These are phyloP conservation scores for Penicillium paradoxum DNA, from an alignment of 495 filamentous ascomycete genomes.

Conservation along the genomic window DNA sequence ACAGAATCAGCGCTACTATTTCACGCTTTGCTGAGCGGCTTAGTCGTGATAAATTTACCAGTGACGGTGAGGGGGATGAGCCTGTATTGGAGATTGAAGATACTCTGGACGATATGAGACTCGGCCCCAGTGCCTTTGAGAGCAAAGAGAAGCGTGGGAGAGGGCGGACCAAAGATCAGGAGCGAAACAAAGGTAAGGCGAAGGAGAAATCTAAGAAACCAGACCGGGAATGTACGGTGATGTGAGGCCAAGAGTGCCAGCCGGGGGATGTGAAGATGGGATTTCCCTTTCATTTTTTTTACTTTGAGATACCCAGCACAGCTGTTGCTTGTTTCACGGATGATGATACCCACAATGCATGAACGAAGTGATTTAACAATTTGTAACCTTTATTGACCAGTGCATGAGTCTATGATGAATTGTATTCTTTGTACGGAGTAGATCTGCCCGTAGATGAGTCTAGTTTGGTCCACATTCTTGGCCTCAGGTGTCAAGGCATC, in stretches of 20 bases:
- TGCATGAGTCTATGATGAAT: background rate
- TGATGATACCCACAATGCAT: constrained; percentile 25
- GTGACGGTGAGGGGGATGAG: constrained; percentile 29
- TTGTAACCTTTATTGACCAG: background rate
- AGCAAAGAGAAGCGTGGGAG: constrained; percentile 30
- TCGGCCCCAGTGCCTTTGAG: constrained; percentile 18
- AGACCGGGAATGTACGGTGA: constrained; percentile 67
- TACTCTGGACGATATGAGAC: constrained; percentile 22
- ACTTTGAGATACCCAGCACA: constrained; percentile 4
- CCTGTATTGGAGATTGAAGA: constrained; percentile 27
- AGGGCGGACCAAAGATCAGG: constrained; percentile 25
- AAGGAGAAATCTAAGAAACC: constrained; percentile 46
- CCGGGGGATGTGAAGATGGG: background rate
- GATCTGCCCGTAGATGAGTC: background rate
- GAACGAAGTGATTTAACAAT: background rate
- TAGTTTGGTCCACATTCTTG: background rate
- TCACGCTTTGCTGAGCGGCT: constrained; percentile 56
- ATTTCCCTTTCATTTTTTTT: background rate
- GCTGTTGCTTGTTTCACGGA: constrained; percentile 13
- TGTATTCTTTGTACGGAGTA: background rate
- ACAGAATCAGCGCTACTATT: constrained; percentile 60
- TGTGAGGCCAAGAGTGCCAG: constrained; percentile 31
- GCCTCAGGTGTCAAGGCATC: constrained; percentile 16
- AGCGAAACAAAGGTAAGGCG: constrained; percentile 24
- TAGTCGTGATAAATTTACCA: constrained; percentile 39